Conservation (phyloP, 805 yeast species). For the Suhomyces pyralidae region DNA sequence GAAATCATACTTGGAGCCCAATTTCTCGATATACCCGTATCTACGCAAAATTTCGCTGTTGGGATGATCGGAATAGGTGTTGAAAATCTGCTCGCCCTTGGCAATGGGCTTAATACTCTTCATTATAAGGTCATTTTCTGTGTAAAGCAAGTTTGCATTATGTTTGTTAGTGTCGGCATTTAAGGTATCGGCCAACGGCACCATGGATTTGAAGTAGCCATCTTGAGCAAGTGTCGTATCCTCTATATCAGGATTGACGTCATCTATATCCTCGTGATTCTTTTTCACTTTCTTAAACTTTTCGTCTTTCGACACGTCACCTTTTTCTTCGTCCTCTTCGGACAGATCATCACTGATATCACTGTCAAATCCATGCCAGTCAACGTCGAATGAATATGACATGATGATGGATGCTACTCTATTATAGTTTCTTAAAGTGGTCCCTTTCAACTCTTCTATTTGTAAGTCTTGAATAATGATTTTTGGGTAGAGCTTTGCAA, state of each 20-base stretch:
- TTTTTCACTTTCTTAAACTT: conserved; percentile 8
- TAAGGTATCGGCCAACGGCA: conserved; percentile 87
- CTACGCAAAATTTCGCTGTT: conserved; percentile 87
- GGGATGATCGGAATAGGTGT: conserved; percentile 88
- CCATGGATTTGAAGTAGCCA: conserved; percentile 71
- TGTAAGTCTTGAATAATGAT: conserved; percentile 35
- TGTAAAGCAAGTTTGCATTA: conserved; percentile 69
- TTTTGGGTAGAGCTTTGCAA: conserved; percentile 39
- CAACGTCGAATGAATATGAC: conserved; percentile 90
- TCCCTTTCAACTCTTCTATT: conserved; percentile 22
- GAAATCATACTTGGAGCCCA: conserved; percentile 72
- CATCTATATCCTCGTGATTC: conserved; percentile 14
- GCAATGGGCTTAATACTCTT: conserved; percentile 57
- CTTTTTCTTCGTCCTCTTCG: conserved; percentile 29
- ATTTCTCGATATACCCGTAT: conserved; percentile 83
- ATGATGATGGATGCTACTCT: conserved; percentile 75
- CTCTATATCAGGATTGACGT: conserved; percentile 3
- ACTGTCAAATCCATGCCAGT: conserved; percentile 26
- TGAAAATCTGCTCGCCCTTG: conserved; percentile 73
- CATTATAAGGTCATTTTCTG: conserved; percentile 59
- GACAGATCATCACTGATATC: conserved; percentile 21
- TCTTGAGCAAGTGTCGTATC: conserved; percentile 16
- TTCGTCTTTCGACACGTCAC: conserved; percentile 12
- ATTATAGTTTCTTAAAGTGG: conserved; percentile 58
- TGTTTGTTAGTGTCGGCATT: conserved; percentile 78